Percentiles rank a stretch among this genome's conserved stretches.
Evolutionary conservation across 257 asterid genomes (phyloP).

Genomic region (Solanum chiquidenum): DNA sequence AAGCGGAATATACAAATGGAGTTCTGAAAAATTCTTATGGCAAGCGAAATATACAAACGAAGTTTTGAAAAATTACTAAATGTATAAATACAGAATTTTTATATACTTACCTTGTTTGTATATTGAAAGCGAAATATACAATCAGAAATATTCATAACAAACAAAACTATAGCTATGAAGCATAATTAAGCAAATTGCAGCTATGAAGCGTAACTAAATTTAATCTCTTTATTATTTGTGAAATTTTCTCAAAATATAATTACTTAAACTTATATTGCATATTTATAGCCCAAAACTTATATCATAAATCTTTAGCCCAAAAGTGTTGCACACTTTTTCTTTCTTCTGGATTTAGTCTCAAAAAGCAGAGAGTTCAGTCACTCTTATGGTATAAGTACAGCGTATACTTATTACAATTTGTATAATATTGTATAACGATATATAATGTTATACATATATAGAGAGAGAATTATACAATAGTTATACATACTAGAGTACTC

Average conservation of each 20-base stretch:
- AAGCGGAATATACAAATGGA: background rate
- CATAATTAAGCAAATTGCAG: background rate
- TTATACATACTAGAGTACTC: background rate
- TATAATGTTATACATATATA: no score
- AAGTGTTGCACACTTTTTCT: background rate
- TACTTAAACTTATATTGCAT: background rate
- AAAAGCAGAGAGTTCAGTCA: background rate
- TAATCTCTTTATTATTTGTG: no score
- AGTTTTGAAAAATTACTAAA: no score
- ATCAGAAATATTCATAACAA: no score
- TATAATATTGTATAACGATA: no score
- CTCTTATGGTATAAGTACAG: background rate
- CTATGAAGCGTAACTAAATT: background rate
- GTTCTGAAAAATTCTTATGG: no score
- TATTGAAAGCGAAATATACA: no score
- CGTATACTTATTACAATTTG: no score
- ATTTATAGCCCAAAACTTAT: background rate
- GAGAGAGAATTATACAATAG: background rate
- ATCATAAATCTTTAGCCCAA: background rate
- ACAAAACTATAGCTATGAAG: background rate
- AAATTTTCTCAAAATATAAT: background rate
- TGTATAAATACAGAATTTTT: no score
- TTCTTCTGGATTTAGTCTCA: background rate
- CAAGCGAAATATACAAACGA: no score
- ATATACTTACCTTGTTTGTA: background rate